These are phyloP conservation scores for Jaltomata sinuosa DNA, from an alignment of 257 asterid genomes.

Conservation along the genomic window DNA sequence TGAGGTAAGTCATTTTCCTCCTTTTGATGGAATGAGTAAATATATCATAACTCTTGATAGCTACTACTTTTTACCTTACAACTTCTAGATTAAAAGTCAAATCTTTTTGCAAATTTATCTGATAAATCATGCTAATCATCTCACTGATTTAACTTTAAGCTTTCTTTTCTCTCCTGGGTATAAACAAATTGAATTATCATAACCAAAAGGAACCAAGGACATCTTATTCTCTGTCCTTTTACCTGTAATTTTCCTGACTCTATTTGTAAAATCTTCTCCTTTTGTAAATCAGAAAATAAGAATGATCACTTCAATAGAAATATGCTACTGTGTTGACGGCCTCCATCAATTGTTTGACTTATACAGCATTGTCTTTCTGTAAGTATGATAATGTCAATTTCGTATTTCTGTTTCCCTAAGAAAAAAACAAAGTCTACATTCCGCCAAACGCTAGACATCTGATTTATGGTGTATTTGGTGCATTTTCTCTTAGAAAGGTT, in stretches of 20 bases:
- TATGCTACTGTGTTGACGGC: background rate
- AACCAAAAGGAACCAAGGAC: background rate
- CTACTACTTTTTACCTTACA: background rate
- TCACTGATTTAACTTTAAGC: background rate
- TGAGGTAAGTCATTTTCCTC: too few relatives aligned
- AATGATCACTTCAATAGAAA: background rate
- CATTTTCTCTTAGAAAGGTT: background rate
- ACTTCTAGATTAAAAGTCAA: background rate
- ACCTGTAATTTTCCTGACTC: background rate
- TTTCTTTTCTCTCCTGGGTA: background rate
- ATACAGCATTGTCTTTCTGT: background rate
- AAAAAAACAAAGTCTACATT: background rate
- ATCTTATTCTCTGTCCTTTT: background rate
- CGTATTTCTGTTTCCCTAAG: background rate
- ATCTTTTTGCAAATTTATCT: background rate
- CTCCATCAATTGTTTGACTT: background rate
- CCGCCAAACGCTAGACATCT: background rate
- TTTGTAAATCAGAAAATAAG: background rate
- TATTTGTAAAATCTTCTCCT: background rate
- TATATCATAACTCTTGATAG: background rate
- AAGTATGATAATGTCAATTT: background rate
- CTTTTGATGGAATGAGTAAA: background rate
- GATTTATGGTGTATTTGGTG: background rate
- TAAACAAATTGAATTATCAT: background rate
- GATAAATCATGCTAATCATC: background rate